A percentile compares a stretch with the other conserved stretches of the same genome.
phyloP scores from a whole-genome alignment of 2,329 filamentous ascomycete genomes.

The Sclerotinia spermophila region DNA sequence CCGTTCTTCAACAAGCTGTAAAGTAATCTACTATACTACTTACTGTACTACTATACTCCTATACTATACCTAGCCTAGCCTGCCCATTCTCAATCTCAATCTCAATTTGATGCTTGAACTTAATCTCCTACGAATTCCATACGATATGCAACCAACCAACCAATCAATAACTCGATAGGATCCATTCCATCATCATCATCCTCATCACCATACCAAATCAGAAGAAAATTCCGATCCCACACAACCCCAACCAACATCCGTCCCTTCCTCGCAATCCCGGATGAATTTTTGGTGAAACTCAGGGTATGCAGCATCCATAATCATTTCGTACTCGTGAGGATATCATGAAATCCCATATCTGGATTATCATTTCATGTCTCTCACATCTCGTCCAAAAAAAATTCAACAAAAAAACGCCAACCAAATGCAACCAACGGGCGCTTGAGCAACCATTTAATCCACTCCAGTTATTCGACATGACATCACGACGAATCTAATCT shows the following conservation, averaged over 20 bases:
- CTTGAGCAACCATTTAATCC: conserved; percentile 29
- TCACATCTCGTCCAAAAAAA: too few relatives aligned
- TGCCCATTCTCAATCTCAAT: not conserved
- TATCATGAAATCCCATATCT: conserved; percentile 15
- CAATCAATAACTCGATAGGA: too few relatives aligned
- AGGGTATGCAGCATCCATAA: conserved; percentile 16
- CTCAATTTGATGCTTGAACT: too few relatives aligned
- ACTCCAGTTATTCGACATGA: conserved; percentile 17
- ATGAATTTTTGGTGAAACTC: conserved; percentile 5
- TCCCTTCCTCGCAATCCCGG: conserved; percentile 6
- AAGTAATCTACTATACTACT: conserved; percentile 12
- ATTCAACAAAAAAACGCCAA: conserved; percentile 19
- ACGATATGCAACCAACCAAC: not conserved
- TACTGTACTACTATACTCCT: not conserved
- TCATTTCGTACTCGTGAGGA: conserved; percentile 10
- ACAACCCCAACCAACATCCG: not conserved
- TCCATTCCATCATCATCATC: conserved; percentile 12
- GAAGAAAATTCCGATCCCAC: not conserved
- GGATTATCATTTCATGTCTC: conserved; percentile 4
- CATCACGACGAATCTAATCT: conserved; percentile 6
- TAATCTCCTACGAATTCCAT: conserved; percentile 4
- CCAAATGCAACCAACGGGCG: conserved; percentile 28
- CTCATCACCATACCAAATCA: not conserved
- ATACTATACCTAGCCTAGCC: not conserved
- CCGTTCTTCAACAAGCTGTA: not conserved